phyloP scores from a whole-genome alignment of 768 basidiomycete genomes.

The Calocera viscosa region DNA sequence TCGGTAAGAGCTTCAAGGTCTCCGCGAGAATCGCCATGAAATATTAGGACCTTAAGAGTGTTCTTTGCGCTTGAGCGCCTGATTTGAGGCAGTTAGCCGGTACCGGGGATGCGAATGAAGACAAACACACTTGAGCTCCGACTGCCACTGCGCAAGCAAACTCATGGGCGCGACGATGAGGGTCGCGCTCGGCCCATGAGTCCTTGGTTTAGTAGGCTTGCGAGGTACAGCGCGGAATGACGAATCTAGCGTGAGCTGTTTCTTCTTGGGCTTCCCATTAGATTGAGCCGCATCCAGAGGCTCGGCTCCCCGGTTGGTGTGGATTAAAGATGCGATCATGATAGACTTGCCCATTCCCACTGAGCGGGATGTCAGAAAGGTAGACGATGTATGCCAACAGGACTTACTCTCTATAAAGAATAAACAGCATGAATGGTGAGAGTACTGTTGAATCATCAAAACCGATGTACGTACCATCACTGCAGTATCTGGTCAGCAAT shows the following conservation, averaged over 20 bases:
- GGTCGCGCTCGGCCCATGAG: constrained; percentile 43
- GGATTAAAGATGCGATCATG: constrained; percentile 82
- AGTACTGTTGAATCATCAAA: neutral
- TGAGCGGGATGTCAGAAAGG: constrained; percentile 22
- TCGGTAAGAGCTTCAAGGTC: constrained; percentile 42
- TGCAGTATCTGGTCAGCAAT: constrained; percentile 16
- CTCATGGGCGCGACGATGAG: constrained; percentile 89
- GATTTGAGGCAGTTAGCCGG: neutral
- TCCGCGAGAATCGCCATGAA: constrained; percentile 80
- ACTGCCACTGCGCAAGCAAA: constrained; percentile 83
- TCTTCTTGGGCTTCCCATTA: constrained; percentile 16
- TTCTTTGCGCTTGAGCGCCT: constrained; percentile 60
- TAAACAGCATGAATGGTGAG: constrained; percentile 6
- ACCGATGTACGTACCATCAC: constrained; percentile 31
- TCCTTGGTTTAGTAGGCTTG: constrained; percentile 26
- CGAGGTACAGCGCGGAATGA: constrained; percentile 43
- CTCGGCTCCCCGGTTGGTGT: constrained; percentile 50
- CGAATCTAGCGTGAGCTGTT: constrained; percentile 49
- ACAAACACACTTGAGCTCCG: constrained; percentile 47
- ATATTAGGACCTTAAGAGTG: constrained; percentile 53
- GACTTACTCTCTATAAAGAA: constrained; percentile 39
- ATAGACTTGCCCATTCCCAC: constrained; percentile 97
- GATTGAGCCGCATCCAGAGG: constrained; percentile 15
- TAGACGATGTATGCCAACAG: neutral
- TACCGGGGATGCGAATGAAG: neutral